A percentile compares a stretch with the other conserved stretches of the same genome.
phyloP scores from a whole-genome alignment of 2,329 filamentous ascomycete species.

The Dactylella cylindrospora region DNA sequence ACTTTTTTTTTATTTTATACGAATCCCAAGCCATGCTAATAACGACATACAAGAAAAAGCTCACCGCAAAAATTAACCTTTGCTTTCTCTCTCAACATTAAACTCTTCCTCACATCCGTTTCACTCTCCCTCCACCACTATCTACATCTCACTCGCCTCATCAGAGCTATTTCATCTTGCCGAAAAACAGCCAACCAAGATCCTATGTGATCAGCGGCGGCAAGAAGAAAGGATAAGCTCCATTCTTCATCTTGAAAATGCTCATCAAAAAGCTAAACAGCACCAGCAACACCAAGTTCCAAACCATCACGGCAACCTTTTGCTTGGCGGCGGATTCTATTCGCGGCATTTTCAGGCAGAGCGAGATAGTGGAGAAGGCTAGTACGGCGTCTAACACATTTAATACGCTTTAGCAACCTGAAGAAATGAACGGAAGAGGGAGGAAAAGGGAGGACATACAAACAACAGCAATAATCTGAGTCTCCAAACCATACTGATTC shows the following conservation, averaged over 20 bases:
- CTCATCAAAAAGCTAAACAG: slow-evolving; percentile 94
- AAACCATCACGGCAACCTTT: slow-evolving; percentile 76
- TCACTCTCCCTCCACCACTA: neutral
- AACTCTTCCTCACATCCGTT: neutral
- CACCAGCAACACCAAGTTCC: slow-evolving; percentile 73
- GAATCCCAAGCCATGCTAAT: neutral
- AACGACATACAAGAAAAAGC: no score
- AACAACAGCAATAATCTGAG: slow-evolving; percentile 88
- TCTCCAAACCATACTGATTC: slow-evolving; percentile 90
- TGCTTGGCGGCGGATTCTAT: slow-evolving; percentile 76
- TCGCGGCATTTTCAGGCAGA: slow-evolving; percentile 88
- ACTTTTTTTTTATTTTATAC: neutral
- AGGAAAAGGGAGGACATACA: slow-evolving; percentile 64
- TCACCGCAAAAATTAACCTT: no score
- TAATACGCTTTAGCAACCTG: slow-evolving; percentile 5
- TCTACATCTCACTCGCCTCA: neutral
- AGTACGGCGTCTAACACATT: slow-evolving; percentile 67
- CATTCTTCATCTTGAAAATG: slow-evolving; percentile 92
- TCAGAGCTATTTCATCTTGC: neutral
- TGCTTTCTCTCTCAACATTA: neutral
- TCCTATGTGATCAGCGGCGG: slow-evolving; percentile 70
- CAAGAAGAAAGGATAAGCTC: slow-evolving; percentile 88
- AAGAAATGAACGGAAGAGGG: slow-evolving; percentile 10
- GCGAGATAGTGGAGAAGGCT: slow-evolving; percentile 85
- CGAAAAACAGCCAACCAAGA: neutral